Conservation (phyloP, 257 asterid species). For the Solanum rostratum region DNA sequence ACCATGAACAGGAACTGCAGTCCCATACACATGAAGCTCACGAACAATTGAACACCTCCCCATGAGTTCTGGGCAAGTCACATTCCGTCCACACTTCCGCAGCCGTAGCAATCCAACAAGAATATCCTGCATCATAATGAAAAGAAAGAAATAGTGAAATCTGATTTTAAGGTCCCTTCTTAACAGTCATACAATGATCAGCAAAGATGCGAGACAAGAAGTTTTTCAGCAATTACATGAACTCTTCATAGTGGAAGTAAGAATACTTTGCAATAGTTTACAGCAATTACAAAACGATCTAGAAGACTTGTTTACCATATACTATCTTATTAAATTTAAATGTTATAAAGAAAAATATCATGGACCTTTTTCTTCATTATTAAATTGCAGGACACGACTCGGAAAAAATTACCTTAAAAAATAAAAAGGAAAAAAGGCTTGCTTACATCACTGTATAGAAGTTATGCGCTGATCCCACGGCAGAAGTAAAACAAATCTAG, state of each 20-base stretch:
- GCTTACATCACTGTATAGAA: neutral
- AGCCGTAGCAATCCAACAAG: constrained; percentile 86
- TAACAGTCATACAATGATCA: neutral
- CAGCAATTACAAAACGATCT: neutral
- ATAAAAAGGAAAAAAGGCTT: neutral
- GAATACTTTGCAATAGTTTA: neutral
- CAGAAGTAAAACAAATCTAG: neutral
- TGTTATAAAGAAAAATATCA: neutral
- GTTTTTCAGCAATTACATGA: neutral
- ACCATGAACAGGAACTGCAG: constrained; percentile 97
- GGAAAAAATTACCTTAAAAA: neutral
- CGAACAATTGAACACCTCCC: constrained; percentile 95
- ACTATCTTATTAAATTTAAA: neutral
- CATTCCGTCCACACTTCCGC: constrained; percentile 75
- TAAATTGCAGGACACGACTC: neutral
- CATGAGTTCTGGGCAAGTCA: constrained; percentile 72
- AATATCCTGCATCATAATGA: constrained; percentile 55
- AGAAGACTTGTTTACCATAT: neutral
- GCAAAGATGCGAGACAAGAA: neutral
- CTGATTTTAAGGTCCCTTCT: neutral
- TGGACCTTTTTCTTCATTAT: neutral
- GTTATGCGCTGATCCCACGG: neutral
- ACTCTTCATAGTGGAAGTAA: neutral
- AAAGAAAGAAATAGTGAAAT: neutral
- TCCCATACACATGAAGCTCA: constrained; percentile 92